Conservation (phyloP, 1,284 basidiomycete species). For the Ustilago shanxiensis region DNA sequence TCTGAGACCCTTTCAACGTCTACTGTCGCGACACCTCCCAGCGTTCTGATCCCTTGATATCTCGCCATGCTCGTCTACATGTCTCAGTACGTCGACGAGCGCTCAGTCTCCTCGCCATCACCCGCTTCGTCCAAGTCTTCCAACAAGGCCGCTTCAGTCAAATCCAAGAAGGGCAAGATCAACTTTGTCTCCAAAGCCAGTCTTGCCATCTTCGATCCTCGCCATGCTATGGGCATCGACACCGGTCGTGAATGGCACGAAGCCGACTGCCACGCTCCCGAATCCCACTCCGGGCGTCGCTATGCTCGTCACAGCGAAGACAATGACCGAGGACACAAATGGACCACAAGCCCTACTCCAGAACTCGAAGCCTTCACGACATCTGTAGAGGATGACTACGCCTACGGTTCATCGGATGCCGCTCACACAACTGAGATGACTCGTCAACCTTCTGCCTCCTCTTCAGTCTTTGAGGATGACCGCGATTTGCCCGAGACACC, state of each 20-base stretch:
- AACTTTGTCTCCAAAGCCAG: slow-evolving; percentile 65
- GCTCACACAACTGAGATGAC: slow-evolving; percentile 24
- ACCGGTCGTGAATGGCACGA: slow-evolving; percentile 44
- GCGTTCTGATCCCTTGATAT: neutral
- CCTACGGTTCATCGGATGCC: slow-evolving; percentile 8
- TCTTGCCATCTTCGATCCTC: slow-evolving; percentile 62
- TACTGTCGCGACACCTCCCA: too few species aligned
- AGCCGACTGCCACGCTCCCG: slow-evolving; percentile 4
- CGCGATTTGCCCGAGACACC: slow-evolving; percentile 31
- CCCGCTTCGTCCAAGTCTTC: slow-evolving; percentile 5
- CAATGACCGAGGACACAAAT: slow-evolving; percentile 9
- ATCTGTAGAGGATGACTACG: slow-evolving; percentile 29
- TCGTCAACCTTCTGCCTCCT: slow-evolving; percentile 38
- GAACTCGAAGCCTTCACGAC: slow-evolving; percentile 60
- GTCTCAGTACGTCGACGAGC: slow-evolving; percentile 45
- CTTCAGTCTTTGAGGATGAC: slow-evolving; percentile 56
- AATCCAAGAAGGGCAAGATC: slow-evolving; percentile 60
- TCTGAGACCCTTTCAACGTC: neutral
- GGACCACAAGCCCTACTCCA: slow-evolving; percentile 55
- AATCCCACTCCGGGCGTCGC: slow-evolving; percentile 13
- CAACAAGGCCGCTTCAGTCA: slow-evolving; percentile 19
- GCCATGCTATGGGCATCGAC: slow-evolving; percentile 67
- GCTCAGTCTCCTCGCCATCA: slow-evolving; percentile 18
- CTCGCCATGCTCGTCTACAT: slow-evolving; percentile 43
- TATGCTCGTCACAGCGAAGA: slow-evolving; percentile 18